Conservation (phyloP, 2,329 filamentous ascomycete species). For the Beauveria bassiana region DNA sequence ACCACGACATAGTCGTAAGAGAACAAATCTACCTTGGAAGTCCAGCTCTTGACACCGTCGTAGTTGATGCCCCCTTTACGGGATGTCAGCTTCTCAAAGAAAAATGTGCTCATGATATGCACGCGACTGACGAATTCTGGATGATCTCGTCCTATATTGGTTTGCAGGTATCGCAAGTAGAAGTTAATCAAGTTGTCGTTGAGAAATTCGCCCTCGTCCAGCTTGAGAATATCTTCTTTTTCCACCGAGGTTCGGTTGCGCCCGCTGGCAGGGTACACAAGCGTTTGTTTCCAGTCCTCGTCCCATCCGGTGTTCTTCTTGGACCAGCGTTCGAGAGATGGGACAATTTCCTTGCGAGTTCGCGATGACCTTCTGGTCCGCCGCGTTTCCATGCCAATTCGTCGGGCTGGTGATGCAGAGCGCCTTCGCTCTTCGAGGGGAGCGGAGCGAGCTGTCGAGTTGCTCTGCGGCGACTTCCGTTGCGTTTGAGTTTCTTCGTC, state of each 20-base stretch:
- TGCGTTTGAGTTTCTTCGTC: not conserved
- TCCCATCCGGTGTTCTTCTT: slow-evolving; percentile 42
- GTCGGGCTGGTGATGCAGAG: not conserved
- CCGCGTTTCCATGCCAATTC: slow-evolving; percentile 16
- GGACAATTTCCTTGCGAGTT: slow-evolving; percentile 8
- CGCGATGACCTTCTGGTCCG: slow-evolving; percentile 19
- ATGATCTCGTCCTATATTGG: slow-evolving; percentile 45
- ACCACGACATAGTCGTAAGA: slow-evolving; percentile 83
- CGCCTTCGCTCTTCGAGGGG: not conserved
- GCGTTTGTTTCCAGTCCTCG: slow-evolving; percentile 45
- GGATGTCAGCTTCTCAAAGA: slow-evolving; percentile 67
- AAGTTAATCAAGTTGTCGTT: slow-evolving; percentile 93
- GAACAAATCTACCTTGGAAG: slow-evolving; percentile 75
- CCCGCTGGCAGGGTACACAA: slow-evolving; percentile 53
- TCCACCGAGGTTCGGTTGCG: slow-evolving; percentile 59
- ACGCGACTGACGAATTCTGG: slow-evolving; percentile 55
- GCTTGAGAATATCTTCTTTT: slow-evolving; percentile 62
- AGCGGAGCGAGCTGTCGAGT: slow-evolving; percentile 12
- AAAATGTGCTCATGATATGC: slow-evolving; percentile 90
- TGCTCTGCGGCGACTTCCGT: not conserved
- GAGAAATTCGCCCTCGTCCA: slow-evolving; percentile 78
- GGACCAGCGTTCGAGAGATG: slow-evolving; percentile 39
- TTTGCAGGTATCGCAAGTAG: slow-evolving; percentile 69
- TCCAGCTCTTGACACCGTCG: slow-evolving; percentile 80
- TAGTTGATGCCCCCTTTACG: slow-evolving; percentile 64